Conservation (phyloP, 352 stramenopile species). For the Globisporangium takayamanum region DNA sequence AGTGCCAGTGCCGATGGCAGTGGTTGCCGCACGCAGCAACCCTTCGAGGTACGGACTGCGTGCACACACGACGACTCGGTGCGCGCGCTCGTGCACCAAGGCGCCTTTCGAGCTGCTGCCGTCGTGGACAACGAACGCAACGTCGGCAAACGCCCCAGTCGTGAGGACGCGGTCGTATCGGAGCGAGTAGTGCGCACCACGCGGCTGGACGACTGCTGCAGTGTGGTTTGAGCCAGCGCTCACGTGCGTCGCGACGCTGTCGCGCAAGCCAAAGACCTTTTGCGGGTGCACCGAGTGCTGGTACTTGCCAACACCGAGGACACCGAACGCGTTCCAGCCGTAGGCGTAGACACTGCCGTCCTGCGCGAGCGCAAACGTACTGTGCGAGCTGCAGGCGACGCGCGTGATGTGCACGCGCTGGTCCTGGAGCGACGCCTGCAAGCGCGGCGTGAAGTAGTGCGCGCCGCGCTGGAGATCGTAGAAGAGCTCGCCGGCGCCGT, state of each 20-base stretch:
- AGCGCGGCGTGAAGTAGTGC: slow-evolving; percentile 65
- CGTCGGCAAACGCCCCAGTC: slow-evolving; percentile 44
- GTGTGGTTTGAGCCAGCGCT: slow-evolving; percentile 68
- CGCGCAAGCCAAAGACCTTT: slow-evolving; percentile 46
- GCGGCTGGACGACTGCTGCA: slow-evolving; percentile 42
- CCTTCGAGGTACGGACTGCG: slow-evolving; percentile 54
- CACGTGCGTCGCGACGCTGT: slow-evolving; percentile 45
- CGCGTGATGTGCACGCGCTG: slow-evolving; percentile 25
- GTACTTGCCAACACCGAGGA: slow-evolving; percentile 71
- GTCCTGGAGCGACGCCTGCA: slow-evolving; percentile 45
- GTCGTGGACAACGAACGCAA: slow-evolving; percentile 37
- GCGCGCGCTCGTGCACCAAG: slow-evolving; percentile 12
- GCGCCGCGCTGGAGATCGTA: slow-evolving; percentile 68
- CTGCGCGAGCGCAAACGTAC: slow-evolving; percentile 51
- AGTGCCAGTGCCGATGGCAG: slow-evolving; percentile 5
- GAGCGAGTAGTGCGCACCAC: slow-evolving; percentile 58
- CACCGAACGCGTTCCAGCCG: slow-evolving; percentile 81
- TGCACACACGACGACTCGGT: slow-evolving; percentile 52
- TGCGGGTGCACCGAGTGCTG: slow-evolving; percentile 67
- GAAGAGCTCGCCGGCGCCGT: slow-evolving; percentile 55
- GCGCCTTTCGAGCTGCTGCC: not conserved
- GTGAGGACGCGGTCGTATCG: slow-evolving; percentile 48
- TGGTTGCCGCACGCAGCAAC: slow-evolving; percentile 37
- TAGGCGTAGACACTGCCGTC: slow-evolving; percentile 74
- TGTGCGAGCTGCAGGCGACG: slow-evolving; percentile 65